Evolutionary conservation across 495 filamentous ascomycete species (phyloP).

Genomic region (Daldinia loculata): DNA sequence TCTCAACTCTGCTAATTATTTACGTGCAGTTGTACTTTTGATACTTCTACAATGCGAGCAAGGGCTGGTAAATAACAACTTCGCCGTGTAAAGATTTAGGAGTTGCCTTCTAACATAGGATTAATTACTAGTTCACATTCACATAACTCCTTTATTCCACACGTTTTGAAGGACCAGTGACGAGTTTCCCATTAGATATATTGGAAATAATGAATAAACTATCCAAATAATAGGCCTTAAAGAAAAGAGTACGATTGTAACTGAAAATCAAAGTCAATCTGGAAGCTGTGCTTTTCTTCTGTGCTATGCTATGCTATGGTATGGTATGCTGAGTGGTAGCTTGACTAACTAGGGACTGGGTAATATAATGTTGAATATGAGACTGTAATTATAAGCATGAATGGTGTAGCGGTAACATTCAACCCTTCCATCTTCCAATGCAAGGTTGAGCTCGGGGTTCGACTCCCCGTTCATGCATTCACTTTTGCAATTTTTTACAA

Average conservation of each 20-base stretch:
- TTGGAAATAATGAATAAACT: not conserved
- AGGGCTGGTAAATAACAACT: not conserved
- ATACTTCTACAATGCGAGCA: not conserved
- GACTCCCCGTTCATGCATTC: conserved; percentile 33
- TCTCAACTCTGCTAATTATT: not conserved
- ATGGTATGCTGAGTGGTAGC: not conserved
- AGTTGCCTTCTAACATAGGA: no score
- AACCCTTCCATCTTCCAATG: conserved; percentile 23
- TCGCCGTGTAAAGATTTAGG: not conserved
- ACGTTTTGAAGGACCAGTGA: not conserved
- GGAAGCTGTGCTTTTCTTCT: not conserved
- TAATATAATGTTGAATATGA: not conserved
- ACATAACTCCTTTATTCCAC: not conserved
- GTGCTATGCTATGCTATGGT: no score
- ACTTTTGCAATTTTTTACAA: not conserved
- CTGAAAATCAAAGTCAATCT: not conserved
- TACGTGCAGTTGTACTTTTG: not conserved
- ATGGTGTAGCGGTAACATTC: conserved; percentile 38
- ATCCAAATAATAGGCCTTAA: not conserved
- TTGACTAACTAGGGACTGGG: not conserved
- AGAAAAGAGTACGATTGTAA: not conserved
- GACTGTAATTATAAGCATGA: conserved; percentile 6
- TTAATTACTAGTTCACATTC: not conserved
- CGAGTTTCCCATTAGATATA: not conserved
- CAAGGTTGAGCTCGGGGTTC: conserved; percentile 34